These are phyloP conservation scores for Mycena filopes DNA, from an alignment of 768 basidiomycete genomes.

Conservation along the genomic window DNA sequence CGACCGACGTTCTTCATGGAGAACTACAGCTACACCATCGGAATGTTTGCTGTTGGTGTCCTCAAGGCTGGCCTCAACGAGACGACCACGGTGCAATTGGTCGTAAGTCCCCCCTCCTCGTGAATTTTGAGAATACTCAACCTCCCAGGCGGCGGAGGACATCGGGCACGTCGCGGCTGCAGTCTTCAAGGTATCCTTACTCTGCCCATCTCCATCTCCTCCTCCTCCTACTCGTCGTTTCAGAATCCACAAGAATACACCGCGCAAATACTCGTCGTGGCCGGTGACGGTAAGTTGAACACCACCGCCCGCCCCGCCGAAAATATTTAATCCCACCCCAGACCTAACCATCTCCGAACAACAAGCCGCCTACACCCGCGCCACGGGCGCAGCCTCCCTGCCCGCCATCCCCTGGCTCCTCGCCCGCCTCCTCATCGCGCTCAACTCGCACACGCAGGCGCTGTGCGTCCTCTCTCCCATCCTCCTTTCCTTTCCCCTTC, in stretches of 20 bases:
- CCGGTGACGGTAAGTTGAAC: slow-evolving; percentile 37
- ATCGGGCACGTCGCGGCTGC: slow-evolving; percentile 48
- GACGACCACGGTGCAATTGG: slow-evolving; percentile 41
- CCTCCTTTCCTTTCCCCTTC: too few species aligned
- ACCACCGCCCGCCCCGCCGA: rapidly evolving
- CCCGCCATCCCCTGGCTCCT: slow-evolving; percentile 43
- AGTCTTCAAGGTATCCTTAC: slow-evolving; percentile 41
- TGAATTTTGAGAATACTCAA: too few species aligned
- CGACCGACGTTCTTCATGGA: slow-evolving; percentile 58
- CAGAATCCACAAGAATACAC: slow-evolving; percentile 41
- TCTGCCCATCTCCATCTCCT: neutral
- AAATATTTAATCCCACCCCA: neutral
- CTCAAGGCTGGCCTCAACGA: slow-evolving; percentile 46
- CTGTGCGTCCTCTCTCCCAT: too few species aligned
- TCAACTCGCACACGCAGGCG: slow-evolving; percentile 43
- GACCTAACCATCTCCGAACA: slow-evolving; percentile 40
- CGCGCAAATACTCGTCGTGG: slow-evolving; percentile 40
- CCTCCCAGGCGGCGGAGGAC: slow-evolving; percentile 49
- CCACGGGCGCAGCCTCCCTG: slow-evolving; percentile 38
- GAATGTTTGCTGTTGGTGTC: slow-evolving; percentile 46
- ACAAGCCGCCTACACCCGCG: slow-evolving; percentile 35
- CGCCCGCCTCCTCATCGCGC: slow-evolving; percentile 38
- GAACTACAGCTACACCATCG: slow-evolving; percentile 52
- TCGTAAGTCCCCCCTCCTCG: neutral
- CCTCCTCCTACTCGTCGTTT: neutral